Evolutionary conservation across 441 rosid species (phyloP).

Genomic region (Corymbia calophylla): DNA sequence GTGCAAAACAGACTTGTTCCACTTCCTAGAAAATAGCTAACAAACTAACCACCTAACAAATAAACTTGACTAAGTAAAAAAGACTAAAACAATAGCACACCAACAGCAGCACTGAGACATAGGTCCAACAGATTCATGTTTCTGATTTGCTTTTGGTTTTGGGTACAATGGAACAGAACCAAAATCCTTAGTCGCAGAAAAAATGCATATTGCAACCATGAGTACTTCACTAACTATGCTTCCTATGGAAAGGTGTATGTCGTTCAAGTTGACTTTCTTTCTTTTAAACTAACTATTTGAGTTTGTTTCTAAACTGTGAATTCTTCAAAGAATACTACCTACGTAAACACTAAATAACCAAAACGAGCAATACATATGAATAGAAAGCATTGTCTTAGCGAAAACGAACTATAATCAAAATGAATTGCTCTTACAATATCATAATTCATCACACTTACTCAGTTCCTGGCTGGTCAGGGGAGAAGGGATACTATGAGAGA

Average conservation of each 20-base stretch:
- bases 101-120: too few species aligned
- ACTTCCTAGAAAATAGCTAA: too few species aligned
- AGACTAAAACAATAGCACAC: too few species aligned
- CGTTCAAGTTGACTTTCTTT: not conserved
- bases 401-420: not conserved
- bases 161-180: not conserved
- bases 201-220: not conserved
- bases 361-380: not conserved
- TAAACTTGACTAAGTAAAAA: too few species aligned
- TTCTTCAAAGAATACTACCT: not conserved
- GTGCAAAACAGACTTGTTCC: too few species aligned
- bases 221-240: not conserved
- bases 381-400: not conserved
- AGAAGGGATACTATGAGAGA: slow-evolving; percentile 15
- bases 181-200: not conserved
- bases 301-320: not conserved
- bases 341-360: not conserved
- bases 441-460: not conserved
- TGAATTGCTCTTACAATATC: not conserved
- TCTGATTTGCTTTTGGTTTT: not conserved
- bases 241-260: not conserved
- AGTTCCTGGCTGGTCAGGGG: not conserved
- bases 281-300: not conserved
- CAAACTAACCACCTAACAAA: too few species aligned
- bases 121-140: not conserved